Evolutionary conservation across 2,329 filamentous ascomycete genomes (phyloP).

Genomic region (Trichothecium sympodiale): DNA sequence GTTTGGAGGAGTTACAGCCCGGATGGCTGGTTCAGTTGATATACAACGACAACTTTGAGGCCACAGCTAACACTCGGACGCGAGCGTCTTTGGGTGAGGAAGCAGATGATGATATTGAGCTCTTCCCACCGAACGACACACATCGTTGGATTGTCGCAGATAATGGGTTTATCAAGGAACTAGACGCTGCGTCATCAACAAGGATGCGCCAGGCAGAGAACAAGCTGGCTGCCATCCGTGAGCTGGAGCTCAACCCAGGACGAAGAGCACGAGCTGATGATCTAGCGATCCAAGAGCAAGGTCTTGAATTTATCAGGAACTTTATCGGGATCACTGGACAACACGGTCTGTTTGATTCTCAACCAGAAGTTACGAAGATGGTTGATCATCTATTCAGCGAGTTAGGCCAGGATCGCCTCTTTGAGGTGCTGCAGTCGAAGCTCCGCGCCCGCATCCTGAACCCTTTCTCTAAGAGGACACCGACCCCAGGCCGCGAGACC

Average conservation of each 20-base stretch:
- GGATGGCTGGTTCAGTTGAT: constrained; percentile 76
- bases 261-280: constrained; percentile 66
- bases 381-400: constrained; percentile 73
- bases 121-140: constrained; percentile 36
- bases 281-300: constrained; percentile 80
- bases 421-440: constrained; percentile 72
- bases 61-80: constrained; percentile 9
- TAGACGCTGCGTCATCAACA: constrained; percentile 25
- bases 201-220: constrained; percentile 38
- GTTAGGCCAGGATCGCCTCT: constrained; percentile 66
- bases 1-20: constrained; percentile 65
- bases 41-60: constrained; percentile 48
- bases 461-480: constrained; percentile 34
- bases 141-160: constrained; percentile 22
- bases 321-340: constrained; percentile 53
- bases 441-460: constrained; percentile 51
- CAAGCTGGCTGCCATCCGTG: constrained; percentile 41
- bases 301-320: constrained; percentile 81
- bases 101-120: constrained; percentile 48
- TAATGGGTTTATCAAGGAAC: constrained; percentile 18
- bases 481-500: constrained; percentile 24
- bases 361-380: constrained; percentile 53
- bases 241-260: constrained; percentile 56
- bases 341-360: constrained; percentile 36
- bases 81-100: constrained; percentile 19